Conservation (phyloP, 768 basidiomycete genomes). For the Leccinum imitatum region DNA sequence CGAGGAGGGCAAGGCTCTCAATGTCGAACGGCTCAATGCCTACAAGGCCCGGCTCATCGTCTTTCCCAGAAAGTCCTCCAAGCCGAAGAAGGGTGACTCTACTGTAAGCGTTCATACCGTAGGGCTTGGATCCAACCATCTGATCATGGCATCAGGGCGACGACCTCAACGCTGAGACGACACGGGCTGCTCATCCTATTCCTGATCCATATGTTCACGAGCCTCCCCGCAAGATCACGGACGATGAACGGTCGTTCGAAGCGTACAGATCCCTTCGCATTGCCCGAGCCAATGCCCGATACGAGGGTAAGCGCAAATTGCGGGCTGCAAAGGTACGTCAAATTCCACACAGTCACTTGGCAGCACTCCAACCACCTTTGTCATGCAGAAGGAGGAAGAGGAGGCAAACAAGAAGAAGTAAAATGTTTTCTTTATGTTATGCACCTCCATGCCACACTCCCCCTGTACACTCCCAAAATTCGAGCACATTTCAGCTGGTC, state of each 20-base stretch:
- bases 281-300: slow-evolving; percentile 76
- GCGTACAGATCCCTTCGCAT: slow-evolving; percentile 88
- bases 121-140: not conserved
- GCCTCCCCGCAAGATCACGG: slow-evolving; percentile 88
- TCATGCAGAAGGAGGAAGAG: slow-evolving; percentile 79
- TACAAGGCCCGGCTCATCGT: slow-evolving; percentile 93
- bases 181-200: slow-evolving; percentile 65
- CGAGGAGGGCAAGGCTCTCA: slow-evolving; percentile 94
- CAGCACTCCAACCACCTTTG: slow-evolving; percentile 16
- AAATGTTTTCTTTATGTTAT: slow-evolving; percentile 25
- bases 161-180: slow-evolving; percentile 76
- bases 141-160: slow-evolving; percentile 55
- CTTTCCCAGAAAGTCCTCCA: slow-evolving; percentile 94
- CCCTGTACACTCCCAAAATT: slow-evolving; percentile 39
- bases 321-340: slow-evolving; percentile 77
- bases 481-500: slow-evolving; percentile 20
- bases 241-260: slow-evolving; percentile 83
- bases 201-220: slow-evolving; percentile 70
- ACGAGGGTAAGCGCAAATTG: slow-evolving; percentile 85
- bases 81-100: slow-evolving; percentile 95
- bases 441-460: slow-evolving; percentile 27
- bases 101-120: slow-evolving; percentile 52
- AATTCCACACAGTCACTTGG: not conserved
- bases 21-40: slow-evolving; percentile 89
- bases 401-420: slow-evolving; percentile 92